Conservation (phyloP, 805 yeast species). For the Ogataea populi-albae region DNA sequence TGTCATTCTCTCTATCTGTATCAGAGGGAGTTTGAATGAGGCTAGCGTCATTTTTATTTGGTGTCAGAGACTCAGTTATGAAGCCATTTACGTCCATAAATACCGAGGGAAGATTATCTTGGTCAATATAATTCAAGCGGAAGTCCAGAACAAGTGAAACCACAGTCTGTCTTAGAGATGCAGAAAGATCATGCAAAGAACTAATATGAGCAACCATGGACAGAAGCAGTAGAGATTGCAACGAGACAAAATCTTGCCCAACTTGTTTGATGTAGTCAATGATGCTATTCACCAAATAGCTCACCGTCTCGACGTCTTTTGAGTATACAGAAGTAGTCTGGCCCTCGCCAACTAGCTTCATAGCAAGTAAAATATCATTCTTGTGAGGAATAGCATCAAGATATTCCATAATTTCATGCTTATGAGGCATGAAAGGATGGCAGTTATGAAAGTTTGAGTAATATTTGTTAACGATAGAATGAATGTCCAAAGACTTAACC, state of each 20-base stretch:
- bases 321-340: slow-evolving; percentile 37
- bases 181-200: slow-evolving; percentile 47
- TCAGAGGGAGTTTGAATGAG: slow-evolving; percentile 20
- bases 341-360: slow-evolving; percentile 51
- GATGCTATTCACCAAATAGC: slow-evolving; percentile 35
- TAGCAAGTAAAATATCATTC: slow-evolving; percentile 41
- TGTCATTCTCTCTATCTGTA: slow-evolving; percentile 17
- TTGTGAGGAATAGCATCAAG: slow-evolving; percentile 34
- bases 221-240: slow-evolving; percentile 41
- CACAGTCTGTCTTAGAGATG: slow-evolving; percentile 40
- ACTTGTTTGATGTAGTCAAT: slow-evolving; percentile 29
- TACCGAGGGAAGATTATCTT: slow-evolving; percentile 22
- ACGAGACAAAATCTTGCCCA: slow-evolving; percentile 41
- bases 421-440: slow-evolving; percentile 49
- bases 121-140: slow-evolving; percentile 40
- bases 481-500: slow-evolving; percentile 25
- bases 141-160: slow-evolving; percentile 38
- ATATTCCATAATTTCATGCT: slow-evolving; percentile 34
- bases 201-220: slow-evolving; percentile 48
- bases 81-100: slow-evolving; percentile 36
- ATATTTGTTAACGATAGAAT: slow-evolving; percentile 30
- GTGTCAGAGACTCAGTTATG: slow-evolving; percentile 17
- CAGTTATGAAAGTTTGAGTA: slow-evolving; percentile 38
- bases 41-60: slow-evolving; percentile 3
- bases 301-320: slow-evolving; percentile 39